A percentile compares a stretch with the other conserved stretches of the same genome.
Evolutionary conservation across 2,329 filamentous ascomycete species (phyloP).

Genomic region (Aspergillus quadricinctus): DNA sequence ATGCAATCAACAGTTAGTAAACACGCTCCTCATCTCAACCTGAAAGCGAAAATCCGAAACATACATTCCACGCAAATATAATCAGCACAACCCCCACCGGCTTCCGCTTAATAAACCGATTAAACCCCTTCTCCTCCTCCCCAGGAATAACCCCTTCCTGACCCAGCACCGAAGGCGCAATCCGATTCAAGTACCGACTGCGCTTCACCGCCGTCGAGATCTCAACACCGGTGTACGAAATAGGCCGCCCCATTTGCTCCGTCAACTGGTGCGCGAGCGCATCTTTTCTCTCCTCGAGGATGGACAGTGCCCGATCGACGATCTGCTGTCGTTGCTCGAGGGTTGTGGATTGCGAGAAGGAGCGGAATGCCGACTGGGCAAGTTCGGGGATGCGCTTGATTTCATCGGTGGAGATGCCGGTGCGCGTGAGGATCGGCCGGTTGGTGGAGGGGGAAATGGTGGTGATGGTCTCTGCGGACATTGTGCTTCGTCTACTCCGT

Average conservation of each 20-base stretch:
- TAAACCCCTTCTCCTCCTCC: constrained; percentile 82
- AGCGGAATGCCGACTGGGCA: constrained; percentile 70
- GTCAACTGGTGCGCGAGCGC: constrained; percentile 80
- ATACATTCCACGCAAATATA: constrained; percentile 93
- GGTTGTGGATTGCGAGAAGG: constrained; percentile 71
- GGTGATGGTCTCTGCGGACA: constrained; percentile 56
- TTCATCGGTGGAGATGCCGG: constrained; percentile 67
- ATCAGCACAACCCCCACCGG: constrained; percentile 84
- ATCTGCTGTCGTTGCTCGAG: constrained; percentile 74
- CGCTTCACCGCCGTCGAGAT: constrained; percentile 80
- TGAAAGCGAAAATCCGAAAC: constrained; percentile 34
- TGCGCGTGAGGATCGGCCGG: constrained; percentile 73
- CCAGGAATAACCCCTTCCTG: constrained; percentile 67
- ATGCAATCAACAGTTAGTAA: constrained; percentile 1
- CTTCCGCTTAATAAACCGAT: constrained; percentile 81
- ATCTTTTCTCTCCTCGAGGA: constrained; percentile 68
- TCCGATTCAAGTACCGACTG: constrained; percentile 78
- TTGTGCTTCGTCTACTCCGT: constrained; percentile 6
- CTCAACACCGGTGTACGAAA: constrained; percentile 79
- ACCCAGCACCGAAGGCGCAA: constrained; percentile 68
- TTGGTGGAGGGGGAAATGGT: constrained; percentile 92
- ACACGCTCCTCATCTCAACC: neutral
- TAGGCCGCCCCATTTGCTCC: constrained; percentile 91
- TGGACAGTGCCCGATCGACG: constrained; percentile 70
- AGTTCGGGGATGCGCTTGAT: constrained; percentile 66